Base-by-base conservation (phyloP, 352 stramenopile species). In the Phytophthora europaea region DNA sequence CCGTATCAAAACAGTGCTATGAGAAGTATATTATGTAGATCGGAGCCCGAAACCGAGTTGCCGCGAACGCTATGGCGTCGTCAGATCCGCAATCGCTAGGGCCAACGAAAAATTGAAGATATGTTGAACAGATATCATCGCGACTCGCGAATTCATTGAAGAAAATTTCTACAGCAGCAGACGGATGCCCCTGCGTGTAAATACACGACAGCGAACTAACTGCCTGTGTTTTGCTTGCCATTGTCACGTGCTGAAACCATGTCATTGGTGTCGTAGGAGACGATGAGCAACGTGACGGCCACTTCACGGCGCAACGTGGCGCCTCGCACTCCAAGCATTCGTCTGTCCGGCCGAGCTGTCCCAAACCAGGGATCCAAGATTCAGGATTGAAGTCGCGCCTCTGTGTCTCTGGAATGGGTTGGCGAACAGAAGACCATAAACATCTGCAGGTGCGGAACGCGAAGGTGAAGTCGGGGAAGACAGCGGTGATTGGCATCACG, bases 391-490 rank as follows among this genome's bases (percentile, higher is more conserved):
- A 75, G 61, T 70, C 22, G 1, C 34, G 23, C 61, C 34, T 63
- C 36, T 75, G 61, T 75, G 67, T 20, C 45, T 61, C 9, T 45
- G 55, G 53, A 74, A 40, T 40, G 36, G 53, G 52, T 28, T 63
- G n/a, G 52, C 18, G 18, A n/a, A 50, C 6, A 56, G 13, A 16
- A 45, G 36, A 45, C 4, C 18, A 40, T 22, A 16, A 61, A 56
- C 69, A 76, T 72, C 63, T 76, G 69, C 50, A 31, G n/a, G 52
- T 12, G 50, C 53, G 47, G 68, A 76, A 72, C 56, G 45, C 63
- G 65, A 76, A 72, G 56, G 69, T 68, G 63, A 63, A 59, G 55
- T 65, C 36, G 16, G 54, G 23, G 28, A 54, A 54, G 43, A 45
- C 40, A 23, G 34, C 16, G 36, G 33, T 70, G 67, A 69, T 70